Evolutionary conservation across 495 filamentous ascomycete species (phyloP), one percentile per base, ranked within the genome.

Genomic region (Aspergillus affinis): DNA sequence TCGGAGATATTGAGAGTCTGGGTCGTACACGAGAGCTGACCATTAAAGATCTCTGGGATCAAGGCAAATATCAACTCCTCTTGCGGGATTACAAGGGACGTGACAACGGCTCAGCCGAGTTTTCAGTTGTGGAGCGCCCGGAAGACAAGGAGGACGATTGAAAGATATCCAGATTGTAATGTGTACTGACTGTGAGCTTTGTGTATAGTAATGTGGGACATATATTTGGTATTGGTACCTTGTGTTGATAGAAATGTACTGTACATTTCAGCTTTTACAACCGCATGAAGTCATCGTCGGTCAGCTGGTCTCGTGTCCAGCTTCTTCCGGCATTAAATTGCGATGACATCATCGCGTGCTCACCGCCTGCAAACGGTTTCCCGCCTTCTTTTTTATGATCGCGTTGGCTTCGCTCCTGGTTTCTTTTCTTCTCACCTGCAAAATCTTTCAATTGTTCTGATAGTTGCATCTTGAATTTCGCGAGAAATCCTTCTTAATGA

Each of bases 11-110:
- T 67, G 94, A 98, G 79, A 92, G 88, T 69, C 79, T 98, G 58
- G 94, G 94, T 6, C 81, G 94, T 46, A 98, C 94, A 17, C 85
- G 92, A 55, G 94, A 98, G 73, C 58, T 98, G 36, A 93, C 93
- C 2, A 89, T 95, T 45, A 98, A 98, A 75, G 87, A 89, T 68
- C 76, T 89, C 21, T 87, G 83, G 84, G 70, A 90, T 52, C 85
- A 88, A 20, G 91, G 90, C 21, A 88, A 88, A 68, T 98, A 98
- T 70, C 82, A 84, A 46, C 83, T 96, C 51, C 77, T 77, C 12
- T 78, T 82, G 49, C 69, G 70, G 59, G 81, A 88, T 68, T 69
- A 69, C 54, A 84, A 75, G 63, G 84, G 83, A 21, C 75, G 71
- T 18, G 74, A 77, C 61, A 72, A 64, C 45, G 74, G 78, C 0